phyloP scores from a whole-genome alignment of 805 yeast species.

The Saturnispora dispora region DNA sequence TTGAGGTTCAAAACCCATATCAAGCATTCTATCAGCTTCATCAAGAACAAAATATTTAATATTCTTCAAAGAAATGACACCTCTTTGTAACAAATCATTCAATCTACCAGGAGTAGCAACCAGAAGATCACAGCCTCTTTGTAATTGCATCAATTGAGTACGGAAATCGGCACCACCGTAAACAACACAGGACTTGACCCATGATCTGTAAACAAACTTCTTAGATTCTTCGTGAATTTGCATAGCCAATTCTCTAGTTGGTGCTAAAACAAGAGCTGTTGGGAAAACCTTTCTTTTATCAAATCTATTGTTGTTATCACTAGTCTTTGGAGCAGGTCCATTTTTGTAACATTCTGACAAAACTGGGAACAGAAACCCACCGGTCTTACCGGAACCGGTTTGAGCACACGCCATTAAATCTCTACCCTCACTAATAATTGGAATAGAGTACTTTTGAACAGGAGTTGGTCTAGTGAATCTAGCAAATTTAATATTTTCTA shows the following conservation, averaged over 20 bases:
- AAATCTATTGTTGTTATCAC: constrained; percentile 37
- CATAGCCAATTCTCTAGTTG: constrained; percentile 97
- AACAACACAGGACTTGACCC: constrained; percentile 94
- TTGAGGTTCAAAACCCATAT: constrained; percentile 99
- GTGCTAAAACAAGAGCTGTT: constrained; percentile 92
- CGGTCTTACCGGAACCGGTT: constrained; percentile 99
- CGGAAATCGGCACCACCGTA: constrained; percentile 98
- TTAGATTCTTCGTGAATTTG: constrained; percentile 95
- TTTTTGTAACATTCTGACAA: constrained; percentile 79
- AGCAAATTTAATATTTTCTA: constrained; percentile 80
- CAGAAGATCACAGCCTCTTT: constrained; percentile 88
- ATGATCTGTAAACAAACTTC: constrained; percentile 93
- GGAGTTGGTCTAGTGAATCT: constrained; percentile 96
- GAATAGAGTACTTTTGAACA: constrained; percentile 85
- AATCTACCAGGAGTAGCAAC: constrained; percentile 99
- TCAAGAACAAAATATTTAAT: constrained; percentile 92
- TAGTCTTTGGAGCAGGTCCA: constrained; percentile 65
- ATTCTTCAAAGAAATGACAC: constrained; percentile 78
- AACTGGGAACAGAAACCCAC: constrained; percentile 98
- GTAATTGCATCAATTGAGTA: constrained; percentile 77
- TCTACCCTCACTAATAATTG: constrained; percentile 57
- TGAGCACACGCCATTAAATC: constrained; percentile 95
- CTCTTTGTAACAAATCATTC: constrained; percentile 92
- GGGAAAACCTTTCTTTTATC: constrained; percentile 80
- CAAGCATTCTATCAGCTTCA: constrained; percentile 99